Conservation (phyloP, 768 basidiomycete species). For the Russula ochroleuca region DNA sequence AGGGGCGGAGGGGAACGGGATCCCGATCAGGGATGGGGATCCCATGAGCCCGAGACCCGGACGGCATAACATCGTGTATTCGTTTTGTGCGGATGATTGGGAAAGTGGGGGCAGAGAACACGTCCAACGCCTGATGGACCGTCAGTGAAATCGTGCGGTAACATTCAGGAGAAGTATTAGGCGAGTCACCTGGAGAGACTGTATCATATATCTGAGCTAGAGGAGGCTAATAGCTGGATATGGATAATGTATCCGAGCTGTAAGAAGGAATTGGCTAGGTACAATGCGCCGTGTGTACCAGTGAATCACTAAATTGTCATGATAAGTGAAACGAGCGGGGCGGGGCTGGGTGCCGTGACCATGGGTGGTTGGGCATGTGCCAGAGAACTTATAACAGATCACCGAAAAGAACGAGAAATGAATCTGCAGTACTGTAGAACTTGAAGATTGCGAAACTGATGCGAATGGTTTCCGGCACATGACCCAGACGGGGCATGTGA, state of each 20-base stretch:
- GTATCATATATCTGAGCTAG: background rate
- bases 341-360: too few relatives aligned
- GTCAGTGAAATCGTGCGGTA: background rate
- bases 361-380: too few relatives aligned
- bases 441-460: too few relatives aligned
- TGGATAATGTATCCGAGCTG: background rate
- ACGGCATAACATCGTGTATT: slow-evolving; percentile 46
- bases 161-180: background rate
- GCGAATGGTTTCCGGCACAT: too few relatives aligned
- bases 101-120: slow-evolving; percentile 40
- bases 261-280: background rate
- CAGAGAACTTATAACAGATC: too few relatives aligned
- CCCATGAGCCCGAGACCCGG: slow-evolving; percentile 34
- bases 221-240: background rate
- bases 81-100: slow-evolving; percentile 62
- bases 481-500: too few relatives aligned
- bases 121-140: slow-evolving; percentile 35
- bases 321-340: too few relatives aligned
- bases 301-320: too few relatives aligned
- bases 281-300: too few relatives aligned
- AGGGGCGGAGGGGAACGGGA: slow-evolving; percentile 9
- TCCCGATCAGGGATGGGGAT: slow-evolving; percentile 29
- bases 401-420: too few relatives aligned
- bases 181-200: background rate
- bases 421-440: too few relatives aligned